phyloP scores from a whole-genome alignment of 2,329 filamentous ascomycete genomes.

The Alternaria triticimaculans region DNA sequence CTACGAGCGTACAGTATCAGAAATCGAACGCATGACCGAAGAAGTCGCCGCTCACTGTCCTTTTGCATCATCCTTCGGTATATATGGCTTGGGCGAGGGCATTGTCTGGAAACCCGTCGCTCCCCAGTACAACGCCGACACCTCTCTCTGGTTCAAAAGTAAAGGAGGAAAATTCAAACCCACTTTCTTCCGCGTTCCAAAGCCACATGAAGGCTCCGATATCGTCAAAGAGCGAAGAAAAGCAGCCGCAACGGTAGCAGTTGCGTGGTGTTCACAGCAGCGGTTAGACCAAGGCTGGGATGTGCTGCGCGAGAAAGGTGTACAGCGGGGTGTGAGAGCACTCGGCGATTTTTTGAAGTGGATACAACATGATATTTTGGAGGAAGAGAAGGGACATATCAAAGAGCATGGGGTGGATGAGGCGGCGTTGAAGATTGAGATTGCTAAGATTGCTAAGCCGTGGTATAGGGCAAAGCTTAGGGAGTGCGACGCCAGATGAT shows the following conservation, averaged over 20 bases:
- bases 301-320: constrained; percentile 25
- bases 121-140: neutral
- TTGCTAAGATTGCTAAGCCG: constrained; percentile 27
- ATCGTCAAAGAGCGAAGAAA: constrained; percentile 15
- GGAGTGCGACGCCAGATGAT: neutral
- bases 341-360: constrained; percentile 31
- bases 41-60: neutral
- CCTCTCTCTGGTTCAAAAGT: neutral
- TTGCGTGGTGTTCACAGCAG: constrained; percentile 27
- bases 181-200: constrained; percentile 26
- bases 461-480: neutral
- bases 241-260: constrained; percentile 18
- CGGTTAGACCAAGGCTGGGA: constrained; percentile 38
- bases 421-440: constrained; percentile 25
- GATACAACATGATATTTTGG: constrained; percentile 31
- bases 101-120: neutral
- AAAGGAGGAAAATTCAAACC: constrained; percentile 35
- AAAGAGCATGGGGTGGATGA: constrained; percentile 23
- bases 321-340: constrained; percentile 18
- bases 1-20: neutral
- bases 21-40: neutral
- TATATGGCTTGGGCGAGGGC: neutral
- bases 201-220: constrained; percentile 8
- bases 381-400: constrained; percentile 33
- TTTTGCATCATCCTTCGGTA: neutral